Percentiles rank a stretch among this genome's conserved stretches.
Conservation (phyloP, 2,329 filamentous ascomycete genomes). For the Ceratocystis ficicola region DNA sequence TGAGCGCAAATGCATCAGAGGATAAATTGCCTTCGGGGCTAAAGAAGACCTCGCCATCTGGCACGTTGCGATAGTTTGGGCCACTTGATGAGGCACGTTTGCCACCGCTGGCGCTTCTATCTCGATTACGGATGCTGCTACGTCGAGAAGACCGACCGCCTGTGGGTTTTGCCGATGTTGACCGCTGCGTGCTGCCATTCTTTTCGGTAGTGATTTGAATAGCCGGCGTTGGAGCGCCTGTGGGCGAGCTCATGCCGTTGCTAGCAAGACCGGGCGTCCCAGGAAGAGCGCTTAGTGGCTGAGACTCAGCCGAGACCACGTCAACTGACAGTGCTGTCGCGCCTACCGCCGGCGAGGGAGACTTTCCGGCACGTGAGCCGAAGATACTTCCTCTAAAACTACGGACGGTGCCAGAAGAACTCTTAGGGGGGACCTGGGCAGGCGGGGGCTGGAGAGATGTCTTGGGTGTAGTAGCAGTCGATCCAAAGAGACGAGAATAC, state of each 20-base stretch:
- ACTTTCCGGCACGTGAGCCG: slow-evolving; percentile 34
- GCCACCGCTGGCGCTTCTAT: slow-evolving; percentile 30
- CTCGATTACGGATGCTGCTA: slow-evolving; percentile 23
- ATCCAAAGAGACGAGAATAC: slow-evolving; percentile 67
- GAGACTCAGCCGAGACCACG: slow-evolving; percentile 9
- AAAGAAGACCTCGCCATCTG: slow-evolving; percentile 42
- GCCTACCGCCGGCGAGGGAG: slow-evolving; percentile 14
- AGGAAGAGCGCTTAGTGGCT: slow-evolving; percentile 29
- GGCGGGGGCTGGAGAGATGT: slow-evolving; percentile 14
- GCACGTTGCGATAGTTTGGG: slow-evolving; percentile 34
- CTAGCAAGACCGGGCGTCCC: slow-evolving; percentile 36
- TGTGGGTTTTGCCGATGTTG: slow-evolving; percentile 2
- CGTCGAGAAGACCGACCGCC: slow-evolving; percentile 20
- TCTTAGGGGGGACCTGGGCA: slow-evolving; percentile 40
- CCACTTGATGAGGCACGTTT: slow-evolving; percentile 34
- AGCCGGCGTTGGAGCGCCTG: slow-evolving; percentile 27
- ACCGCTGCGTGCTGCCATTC: neutral
- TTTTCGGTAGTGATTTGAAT: slow-evolving; percentile 17
- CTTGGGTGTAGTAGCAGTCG: slow-evolving; percentile 9
- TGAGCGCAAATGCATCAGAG: slow-evolving; percentile 36
- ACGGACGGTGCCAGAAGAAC: slow-evolving; percentile 56
- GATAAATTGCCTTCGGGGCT: slow-evolving; percentile 37
- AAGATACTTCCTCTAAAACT: slow-evolving; percentile 68
- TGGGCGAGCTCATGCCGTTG: slow-evolving; percentile 31
- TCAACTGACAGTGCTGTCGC: slow-evolving; percentile 12